phyloP scores from a whole-genome alignment of 768 basidiomycete species.

The Pleurotus djamor region DNA sequence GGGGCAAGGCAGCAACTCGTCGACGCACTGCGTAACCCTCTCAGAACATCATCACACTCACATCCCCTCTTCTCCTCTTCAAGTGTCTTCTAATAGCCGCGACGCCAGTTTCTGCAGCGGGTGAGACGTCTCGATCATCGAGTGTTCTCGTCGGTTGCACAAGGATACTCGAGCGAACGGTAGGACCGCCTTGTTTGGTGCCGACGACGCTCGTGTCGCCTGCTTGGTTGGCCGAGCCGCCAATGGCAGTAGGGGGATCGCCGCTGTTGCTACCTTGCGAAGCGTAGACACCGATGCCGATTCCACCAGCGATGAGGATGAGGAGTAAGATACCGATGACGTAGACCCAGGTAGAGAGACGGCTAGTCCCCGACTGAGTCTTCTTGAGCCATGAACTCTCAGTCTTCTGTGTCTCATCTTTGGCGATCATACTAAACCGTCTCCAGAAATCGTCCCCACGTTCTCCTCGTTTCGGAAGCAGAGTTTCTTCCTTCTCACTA shows the following conservation, averaged over 20 bases:
- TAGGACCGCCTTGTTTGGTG: background rate
- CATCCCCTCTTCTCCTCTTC: background rate
- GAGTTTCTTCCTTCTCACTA: constrained; percentile 63
- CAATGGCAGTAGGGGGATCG: constrained; percentile 57
- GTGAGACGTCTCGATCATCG: background rate
- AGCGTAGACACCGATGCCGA: constrained; percentile 59
- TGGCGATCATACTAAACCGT: constrained; percentile 81
- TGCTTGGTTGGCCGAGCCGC: constrained; percentile 55
- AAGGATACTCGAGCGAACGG: background rate
- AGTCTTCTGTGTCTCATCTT: constrained; percentile 35
- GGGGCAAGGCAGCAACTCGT: background rate
- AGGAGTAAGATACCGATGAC: constrained; percentile 59
- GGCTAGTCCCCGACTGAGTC: constrained; percentile 50
- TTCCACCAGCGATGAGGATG: constrained; percentile 50
- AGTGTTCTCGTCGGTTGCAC: constrained; percentile 2
- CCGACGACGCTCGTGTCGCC: background rate
- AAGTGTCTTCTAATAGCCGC: background rate
- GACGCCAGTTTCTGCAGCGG: background rate
- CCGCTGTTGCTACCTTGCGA: constrained; percentile 49
- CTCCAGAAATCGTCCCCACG: constrained; percentile 86
- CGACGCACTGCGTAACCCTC: background rate
- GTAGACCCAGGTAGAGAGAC: constrained; percentile 70
- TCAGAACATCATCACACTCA: background rate
- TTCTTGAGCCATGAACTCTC: constrained; percentile 67
- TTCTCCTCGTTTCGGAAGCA: constrained; percentile 67